Conservation (phyloP, 306 rosid species). For the Delonix regia region DNA sequence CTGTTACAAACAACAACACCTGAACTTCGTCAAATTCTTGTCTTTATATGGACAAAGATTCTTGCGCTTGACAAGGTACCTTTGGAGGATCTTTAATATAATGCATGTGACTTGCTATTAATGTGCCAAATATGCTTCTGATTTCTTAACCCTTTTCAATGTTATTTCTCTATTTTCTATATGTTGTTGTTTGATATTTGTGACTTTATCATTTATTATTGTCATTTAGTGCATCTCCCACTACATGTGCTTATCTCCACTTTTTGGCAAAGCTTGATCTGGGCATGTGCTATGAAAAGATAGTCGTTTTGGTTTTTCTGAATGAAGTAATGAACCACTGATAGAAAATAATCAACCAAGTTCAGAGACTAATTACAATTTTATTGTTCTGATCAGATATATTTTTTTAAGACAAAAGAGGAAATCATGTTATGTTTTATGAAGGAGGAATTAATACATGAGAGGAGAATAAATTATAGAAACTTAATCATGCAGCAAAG, state of each 20-base stretch:
- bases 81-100: constrained; percentile 24
- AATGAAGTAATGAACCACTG: too few species aligned
- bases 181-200: background rate
- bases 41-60: constrained; percentile 98
- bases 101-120: background rate
- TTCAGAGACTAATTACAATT: too few species aligned
- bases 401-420: too few species aligned
- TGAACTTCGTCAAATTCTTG: constrained; percentile 94
- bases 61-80: constrained; percentile 97
- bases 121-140: background rate
- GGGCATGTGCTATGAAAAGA: background rate
- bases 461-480: too few species aligned
- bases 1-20: constrained; percentile 95
- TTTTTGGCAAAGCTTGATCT: background rate
- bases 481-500: too few species aligned
- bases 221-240: background rate
- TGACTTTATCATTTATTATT: background rate
- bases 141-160: background rate
- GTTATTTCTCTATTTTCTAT: background rate
- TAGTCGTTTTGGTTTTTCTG: too few species aligned
- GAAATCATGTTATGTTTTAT: too few species aligned
- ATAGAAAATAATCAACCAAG: background rate
- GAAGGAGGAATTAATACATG: too few species aligned
- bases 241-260: background rate
- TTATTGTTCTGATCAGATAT: too few species aligned